A percentile compares a stretch with the other conserved stretches of the same genome.
phyloP scores from a whole-genome alignment of 2,329 filamentous ascomycete genomes.

The Talaromyces sp. region DNA sequence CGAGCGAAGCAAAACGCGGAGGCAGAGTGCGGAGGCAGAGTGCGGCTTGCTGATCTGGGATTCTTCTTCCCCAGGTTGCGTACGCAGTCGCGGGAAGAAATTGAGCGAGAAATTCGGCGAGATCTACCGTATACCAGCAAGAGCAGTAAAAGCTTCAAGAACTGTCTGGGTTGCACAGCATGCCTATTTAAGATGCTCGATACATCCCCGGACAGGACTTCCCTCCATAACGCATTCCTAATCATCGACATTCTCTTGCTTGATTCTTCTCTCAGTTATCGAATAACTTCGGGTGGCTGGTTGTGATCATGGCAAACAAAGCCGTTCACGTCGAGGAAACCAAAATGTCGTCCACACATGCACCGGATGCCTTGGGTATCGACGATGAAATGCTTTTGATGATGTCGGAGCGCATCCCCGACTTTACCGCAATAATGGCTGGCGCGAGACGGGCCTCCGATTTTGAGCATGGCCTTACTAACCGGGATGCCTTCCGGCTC shows the following conservation, averaged over 20 bases:
- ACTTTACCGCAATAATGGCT: slow-evolving; percentile 20
- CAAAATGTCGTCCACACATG: slow-evolving; percentile 17
- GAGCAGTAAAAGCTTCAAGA: not conserved
- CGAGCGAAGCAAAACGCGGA: slow-evolving; percentile 6
- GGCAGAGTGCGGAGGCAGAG: not conserved
- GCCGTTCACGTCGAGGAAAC: slow-evolving; percentile 13
- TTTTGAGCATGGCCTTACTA: slow-evolving; percentile 22
- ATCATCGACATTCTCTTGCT: not conserved
- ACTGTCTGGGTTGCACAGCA: not conserved
- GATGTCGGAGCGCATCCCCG: slow-evolving; percentile 34
- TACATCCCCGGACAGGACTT: not conserved
- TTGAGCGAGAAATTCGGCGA: slow-evolving; percentile 12
- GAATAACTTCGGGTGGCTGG: not conserved
- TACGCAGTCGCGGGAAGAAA: not conserved
- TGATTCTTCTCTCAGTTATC: not conserved
- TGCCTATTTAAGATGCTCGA: slow-evolving; percentile 7
- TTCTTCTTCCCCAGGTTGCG: not conserved
- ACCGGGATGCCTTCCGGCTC: slow-evolving; percentile 20
- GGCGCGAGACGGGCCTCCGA: slow-evolving; percentile 6
- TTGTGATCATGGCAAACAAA: slow-evolving; percentile 4
- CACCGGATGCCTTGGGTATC: slow-evolving; percentile 29
- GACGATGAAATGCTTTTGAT: slow-evolving; percentile 25
- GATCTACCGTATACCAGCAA: not conserved
- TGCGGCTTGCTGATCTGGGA: not conserved
- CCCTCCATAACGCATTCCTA: not conserved